A percentile compares a stretch with the other conserved stretches of the same genome.
These are phyloP conservation scores for Angomonas deanei DNA, from an alignment of 208 protist species.

Conservation along the genomic window DNA sequence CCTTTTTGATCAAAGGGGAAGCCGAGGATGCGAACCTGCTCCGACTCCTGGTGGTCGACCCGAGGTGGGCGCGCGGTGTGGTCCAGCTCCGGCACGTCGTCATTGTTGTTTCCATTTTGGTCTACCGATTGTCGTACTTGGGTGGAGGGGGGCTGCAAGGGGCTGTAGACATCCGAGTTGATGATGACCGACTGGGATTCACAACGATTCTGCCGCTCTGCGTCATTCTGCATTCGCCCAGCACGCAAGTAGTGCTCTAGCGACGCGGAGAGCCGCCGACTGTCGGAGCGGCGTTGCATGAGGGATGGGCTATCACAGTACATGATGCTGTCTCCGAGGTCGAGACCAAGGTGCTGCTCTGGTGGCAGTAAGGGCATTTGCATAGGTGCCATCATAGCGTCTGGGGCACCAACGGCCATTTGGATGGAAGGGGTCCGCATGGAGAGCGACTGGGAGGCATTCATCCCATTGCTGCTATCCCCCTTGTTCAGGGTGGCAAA, in stretches of 20 bases:
- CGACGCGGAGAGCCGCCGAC: background rate
- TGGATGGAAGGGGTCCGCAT: background rate
- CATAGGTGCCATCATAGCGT: background rate
- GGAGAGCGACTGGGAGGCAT: background rate
- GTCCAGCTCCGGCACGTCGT: background rate
- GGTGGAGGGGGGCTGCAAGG: background rate
- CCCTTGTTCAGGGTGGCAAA: background rate
- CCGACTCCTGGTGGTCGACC: background rate
- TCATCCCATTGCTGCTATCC: background rate
- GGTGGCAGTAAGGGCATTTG: background rate
- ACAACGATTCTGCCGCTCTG: too few species aligned
- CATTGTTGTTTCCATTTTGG: background rate
- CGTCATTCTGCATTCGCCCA: background rate
- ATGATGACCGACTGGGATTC: too few species aligned
- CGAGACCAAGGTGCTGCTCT: background rate
- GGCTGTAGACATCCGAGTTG: background rate
- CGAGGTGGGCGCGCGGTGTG: conserved; percentile 9
- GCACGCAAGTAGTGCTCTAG: background rate
- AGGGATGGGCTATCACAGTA: background rate
- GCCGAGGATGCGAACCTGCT: background rate
- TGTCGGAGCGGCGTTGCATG: background rate
- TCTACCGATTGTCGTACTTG: background rate
- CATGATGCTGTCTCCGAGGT: background rate
- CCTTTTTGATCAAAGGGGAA: background rate
- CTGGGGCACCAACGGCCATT: background rate